Conservation (phyloP, 768 basidiomycete genomes). For the Pleurotus ostreatus region DNA sequence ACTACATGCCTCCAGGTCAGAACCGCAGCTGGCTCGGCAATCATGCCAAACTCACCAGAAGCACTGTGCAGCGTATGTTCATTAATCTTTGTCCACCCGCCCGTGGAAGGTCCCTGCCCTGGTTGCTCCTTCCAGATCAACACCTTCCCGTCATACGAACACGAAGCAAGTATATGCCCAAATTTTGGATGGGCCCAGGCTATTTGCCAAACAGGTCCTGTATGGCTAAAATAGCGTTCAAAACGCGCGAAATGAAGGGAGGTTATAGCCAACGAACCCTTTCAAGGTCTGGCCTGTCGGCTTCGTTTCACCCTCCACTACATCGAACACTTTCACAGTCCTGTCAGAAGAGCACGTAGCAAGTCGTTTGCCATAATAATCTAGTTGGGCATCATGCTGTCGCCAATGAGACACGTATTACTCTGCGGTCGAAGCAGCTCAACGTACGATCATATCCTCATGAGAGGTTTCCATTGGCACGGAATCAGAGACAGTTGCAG, state of each 20-base stretch:
- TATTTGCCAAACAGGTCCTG: slow-evolving; percentile 97
- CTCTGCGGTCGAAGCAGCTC: background rate
- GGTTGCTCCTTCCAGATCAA: slow-evolving; percentile 96
- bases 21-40: no score
- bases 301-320: slow-evolving; percentile 82
- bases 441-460: slow-evolving; percentile 95
- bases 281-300: slow-evolving; percentile 73
- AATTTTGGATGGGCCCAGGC: slow-evolving; percentile 99
- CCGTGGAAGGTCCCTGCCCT: slow-evolving; percentile 45
- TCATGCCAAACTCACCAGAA: slow-evolving; percentile 56
- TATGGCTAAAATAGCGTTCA: slow-evolving; percentile 56
- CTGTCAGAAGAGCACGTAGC: slow-evolving; percentile 97
- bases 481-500: slow-evolving; percentile 58
- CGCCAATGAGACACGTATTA: slow-evolving; percentile 5
- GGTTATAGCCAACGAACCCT: slow-evolving; percentile 47
- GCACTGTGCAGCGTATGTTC: slow-evolving; percentile 94
- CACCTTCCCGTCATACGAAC: slow-evolving; percentile 97
- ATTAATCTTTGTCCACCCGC: slow-evolving; percentile 90
- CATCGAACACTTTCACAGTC: slow-evolving; percentile 92
- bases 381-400: slow-evolving; percentile 97
- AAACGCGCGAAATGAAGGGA: background rate
- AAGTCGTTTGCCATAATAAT: slow-evolving; percentile 95
- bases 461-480: slow-evolving; percentile 92
- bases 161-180: slow-evolving; percentile 95
- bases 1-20: slow-evolving; percentile 40